Conservation (phyloP, 148 eudicot species). For the Rhododendron simsii region DNA sequence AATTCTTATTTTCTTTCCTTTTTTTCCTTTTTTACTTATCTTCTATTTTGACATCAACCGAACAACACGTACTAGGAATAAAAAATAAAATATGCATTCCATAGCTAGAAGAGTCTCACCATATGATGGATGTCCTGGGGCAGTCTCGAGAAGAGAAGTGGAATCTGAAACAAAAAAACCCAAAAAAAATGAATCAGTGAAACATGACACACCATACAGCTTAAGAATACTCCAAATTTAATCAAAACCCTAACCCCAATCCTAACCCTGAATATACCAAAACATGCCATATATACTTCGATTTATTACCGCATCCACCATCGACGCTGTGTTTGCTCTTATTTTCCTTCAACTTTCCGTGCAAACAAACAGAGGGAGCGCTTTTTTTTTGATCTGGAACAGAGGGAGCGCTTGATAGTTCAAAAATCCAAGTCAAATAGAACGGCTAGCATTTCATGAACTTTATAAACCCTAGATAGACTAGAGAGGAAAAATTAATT, state of each 20-base stretch:
- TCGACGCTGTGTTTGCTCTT: not conserved
- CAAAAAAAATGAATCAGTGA: not conserved
- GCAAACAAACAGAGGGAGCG: not conserved
- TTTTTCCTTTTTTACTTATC: not conserved
- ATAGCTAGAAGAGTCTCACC: slow-evolving; percentile 12
- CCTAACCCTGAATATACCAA: not conserved
- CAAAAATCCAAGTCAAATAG: too few relatives aligned
- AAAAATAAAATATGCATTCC: not conserved
- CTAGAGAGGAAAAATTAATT: not conserved
- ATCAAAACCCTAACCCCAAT: not conserved
- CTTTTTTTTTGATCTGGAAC: too few relatives aligned
- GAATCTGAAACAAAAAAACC: slow-evolving; percentile 6
- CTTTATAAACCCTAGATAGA: not conserved
- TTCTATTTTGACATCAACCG: not conserved
- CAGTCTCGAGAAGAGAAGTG: slow-evolving; percentile 22
- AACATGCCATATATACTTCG: not conserved
- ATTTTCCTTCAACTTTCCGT: not conserved
- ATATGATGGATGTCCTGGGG: slow-evolving; percentile 20
- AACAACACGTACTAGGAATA: not conserved
- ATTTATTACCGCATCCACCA: not conserved
- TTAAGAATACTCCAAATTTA: not conserved
- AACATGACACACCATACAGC: not conserved
- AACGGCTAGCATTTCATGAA: not conserved
- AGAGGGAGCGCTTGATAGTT: not conserved
- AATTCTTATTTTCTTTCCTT: not conserved